These are phyloP conservation scores for Penicillium janthinellum DNA, from an alignment of 2,329 filamentous ascomycete species.

Conservation along the genomic window DNA sequence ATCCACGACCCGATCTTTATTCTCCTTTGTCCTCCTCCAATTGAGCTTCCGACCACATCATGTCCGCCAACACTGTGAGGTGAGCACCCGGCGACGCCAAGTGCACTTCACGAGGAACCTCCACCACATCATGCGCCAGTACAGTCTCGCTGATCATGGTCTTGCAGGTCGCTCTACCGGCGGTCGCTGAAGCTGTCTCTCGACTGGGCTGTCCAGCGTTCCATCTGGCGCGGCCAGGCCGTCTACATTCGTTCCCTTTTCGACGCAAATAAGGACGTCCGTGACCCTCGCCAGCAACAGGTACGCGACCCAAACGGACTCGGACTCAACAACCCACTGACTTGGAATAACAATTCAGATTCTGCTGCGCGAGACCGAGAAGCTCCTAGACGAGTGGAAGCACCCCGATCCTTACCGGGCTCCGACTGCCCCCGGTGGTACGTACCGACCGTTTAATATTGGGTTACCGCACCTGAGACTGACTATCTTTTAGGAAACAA, in stretches of 20 bases:
- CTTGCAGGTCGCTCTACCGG: conserved; percentile 73
- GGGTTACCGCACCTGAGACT: conserved; percentile 13
- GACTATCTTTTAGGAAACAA: conserved; percentile 70
- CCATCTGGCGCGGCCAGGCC: conserved; percentile 93
- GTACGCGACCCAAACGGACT: conserved; percentile 51
- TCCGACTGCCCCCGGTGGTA: conserved; percentile 92
- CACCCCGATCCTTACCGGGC: conserved; percentile 91
- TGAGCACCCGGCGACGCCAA: conserved; percentile 29
- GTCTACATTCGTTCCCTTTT: conserved; percentile 94
- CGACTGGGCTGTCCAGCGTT: conserved; percentile 91
- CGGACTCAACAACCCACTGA: not conserved
- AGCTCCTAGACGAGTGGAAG: conserved; percentile 89
- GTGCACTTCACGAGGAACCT: conserved; percentile 1
- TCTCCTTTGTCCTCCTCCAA: not conserved
- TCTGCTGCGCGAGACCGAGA: conserved; percentile 84
- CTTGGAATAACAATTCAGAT: conserved; percentile 56
- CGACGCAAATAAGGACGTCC: conserved; percentile 85
- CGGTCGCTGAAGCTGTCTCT: conserved; percentile 89
- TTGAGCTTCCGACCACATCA: conserved; percentile 23
- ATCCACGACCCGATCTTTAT: not conserved
- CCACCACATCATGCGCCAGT: not conserved
- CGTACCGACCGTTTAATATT: conserved; percentile 30
- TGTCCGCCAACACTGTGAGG: conserved; percentile 43
- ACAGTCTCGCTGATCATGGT: conserved; percentile 12
- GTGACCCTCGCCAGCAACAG: conserved; percentile 81